Evolutionary conservation across 371 early-diverging fungal species (phyloP).

Genomic region (Lichtheimia ornata): DNA sequence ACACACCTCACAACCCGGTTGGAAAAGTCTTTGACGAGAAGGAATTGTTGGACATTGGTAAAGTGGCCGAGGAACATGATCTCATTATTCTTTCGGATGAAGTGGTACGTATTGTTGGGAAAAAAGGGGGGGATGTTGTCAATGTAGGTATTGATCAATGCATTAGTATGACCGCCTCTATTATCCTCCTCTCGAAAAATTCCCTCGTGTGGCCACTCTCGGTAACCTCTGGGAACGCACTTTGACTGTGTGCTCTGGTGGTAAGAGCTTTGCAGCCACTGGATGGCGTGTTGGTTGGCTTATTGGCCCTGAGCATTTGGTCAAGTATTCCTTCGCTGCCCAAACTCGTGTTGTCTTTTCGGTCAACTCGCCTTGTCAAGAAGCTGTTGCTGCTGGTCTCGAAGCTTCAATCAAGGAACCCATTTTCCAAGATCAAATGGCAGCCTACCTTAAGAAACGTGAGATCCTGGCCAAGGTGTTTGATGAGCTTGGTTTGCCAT

Average conservation of each 20-base stretch:
- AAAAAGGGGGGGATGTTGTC: not conserved
- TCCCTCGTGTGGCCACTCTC: conserved; percentile 80
- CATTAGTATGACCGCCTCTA: conserved; percentile 87
- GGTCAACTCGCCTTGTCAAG: conserved; percentile 89
- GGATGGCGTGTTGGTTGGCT: conserved; percentile 98
- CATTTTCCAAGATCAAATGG: conserved; percentile 73
- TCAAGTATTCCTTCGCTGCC: conserved; percentile 80
- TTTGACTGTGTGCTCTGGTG: conserved; percentile 91
- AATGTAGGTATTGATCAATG: not conserved
- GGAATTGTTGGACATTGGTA: conserved; percentile 81
- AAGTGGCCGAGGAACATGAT: conserved; percentile 80
- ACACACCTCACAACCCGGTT: conserved; percentile 96
- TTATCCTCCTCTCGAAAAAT: conserved; percentile 64
- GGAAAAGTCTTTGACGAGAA: conserved; percentile 83
- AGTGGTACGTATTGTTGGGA: conserved; percentile 57
- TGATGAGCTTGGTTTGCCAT: conserved; percentile 71
- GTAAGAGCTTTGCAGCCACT: conserved; percentile 94
- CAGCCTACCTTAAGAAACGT: conserved; percentile 72
- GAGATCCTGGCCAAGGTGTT: conserved; percentile 74
- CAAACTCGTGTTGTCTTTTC: conserved; percentile 91
- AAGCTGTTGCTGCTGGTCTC: conserved; percentile 82
- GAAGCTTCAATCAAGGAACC: conserved; percentile 63
- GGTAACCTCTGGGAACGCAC: conserved; percentile 91
- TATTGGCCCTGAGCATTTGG: conserved; percentile 77
- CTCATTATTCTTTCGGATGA: conserved; percentile 92